Base-by-base conservation (phyloP, 148 eudicot genomes). In the Polygonum aviculare region DNA sequence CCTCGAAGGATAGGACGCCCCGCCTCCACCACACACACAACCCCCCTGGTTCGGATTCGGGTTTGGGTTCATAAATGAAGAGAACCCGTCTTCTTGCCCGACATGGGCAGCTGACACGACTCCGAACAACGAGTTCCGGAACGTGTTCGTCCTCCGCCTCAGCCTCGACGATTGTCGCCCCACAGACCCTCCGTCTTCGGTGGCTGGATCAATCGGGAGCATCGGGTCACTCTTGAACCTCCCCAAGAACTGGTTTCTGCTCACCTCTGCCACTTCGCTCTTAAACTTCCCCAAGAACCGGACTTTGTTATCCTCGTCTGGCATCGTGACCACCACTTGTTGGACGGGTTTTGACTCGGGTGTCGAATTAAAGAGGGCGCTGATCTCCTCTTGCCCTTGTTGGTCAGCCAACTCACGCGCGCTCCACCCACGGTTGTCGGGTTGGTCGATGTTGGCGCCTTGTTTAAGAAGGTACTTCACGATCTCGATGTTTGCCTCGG, bases 91-190 rank as follows among this genome's bases (percentile, higher is more conserved):
- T 2, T 70, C 81, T 16, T 79, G 81, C 33, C 80, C 84, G 10
- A 52, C 79, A 22, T 82, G 79, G 6, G 88, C 88, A 10, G 85
- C 90, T 38, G 96, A 90, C 79, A 93, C 82, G 12, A 93, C 88
- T 57, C 98, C 98, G 73, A 93, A 93, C 31, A 93, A 79, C 1
- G 98, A 93, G 76, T 93, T 90, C n/a, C 83, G 83, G 65, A 90
- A 93, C 74, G 83, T 87, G 73, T 81, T 89, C 19, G 79, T 77
- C 80, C 89, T 89, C 22, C 92, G 80, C 72, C 96, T 85, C 0
- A 73, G 81, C 22, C 84, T 80, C 0, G 83, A 39, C 0, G 82
- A 39, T 33, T 77, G 55, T 21, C 83, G 74, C 45, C 74, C 78
- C 12, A 73, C 74, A 6, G 84, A 77, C 0, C 82, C 47, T 7